These are phyloP conservation scores for Candida golubevii DNA, from an alignment of 805 yeast species.

Conservation along the genomic window DNA sequence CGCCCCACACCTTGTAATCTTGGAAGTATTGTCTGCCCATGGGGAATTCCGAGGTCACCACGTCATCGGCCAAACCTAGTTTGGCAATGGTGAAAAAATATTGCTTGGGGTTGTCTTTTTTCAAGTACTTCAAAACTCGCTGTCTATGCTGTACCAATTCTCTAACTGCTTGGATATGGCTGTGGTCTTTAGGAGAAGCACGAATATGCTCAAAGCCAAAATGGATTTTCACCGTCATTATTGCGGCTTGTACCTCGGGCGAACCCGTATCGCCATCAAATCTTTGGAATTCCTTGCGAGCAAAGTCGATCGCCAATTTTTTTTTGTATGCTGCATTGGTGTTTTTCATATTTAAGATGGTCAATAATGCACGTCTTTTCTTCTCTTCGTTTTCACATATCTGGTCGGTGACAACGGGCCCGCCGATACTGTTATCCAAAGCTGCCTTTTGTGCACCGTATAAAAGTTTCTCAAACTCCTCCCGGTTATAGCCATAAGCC, in stretches of 20 bases:
- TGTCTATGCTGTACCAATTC: slow-evolving; percentile 89
- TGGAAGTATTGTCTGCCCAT: slow-evolving; percentile 76
- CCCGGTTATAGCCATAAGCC: slow-evolving; percentile 52
- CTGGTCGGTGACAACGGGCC: slow-evolving; percentile 27
- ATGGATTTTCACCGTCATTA: slow-evolving; percentile 75
- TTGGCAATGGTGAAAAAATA: slow-evolving; percentile 85
- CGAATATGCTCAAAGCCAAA: slow-evolving; percentile 68
- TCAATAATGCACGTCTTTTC: slow-evolving; percentile 63
- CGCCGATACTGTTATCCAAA: slow-evolving; percentile 33
- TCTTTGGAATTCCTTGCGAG: slow-evolving; percentile 76
- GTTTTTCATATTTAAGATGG: slow-evolving; percentile 73
- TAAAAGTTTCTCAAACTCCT: slow-evolving; percentile 69
- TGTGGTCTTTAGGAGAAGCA: slow-evolving; percentile 66
- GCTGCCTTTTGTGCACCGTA: slow-evolving; percentile 72
- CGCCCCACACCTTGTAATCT: slow-evolving; percentile 75
- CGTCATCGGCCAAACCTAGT: slow-evolving; percentile 80
- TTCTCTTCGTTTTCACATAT: slow-evolving; percentile 38
- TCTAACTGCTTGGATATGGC: slow-evolving; percentile 66
- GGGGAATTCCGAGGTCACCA: slow-evolving; percentile 73
- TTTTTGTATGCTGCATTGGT: slow-evolving; percentile 55
- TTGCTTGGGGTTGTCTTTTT: slow-evolving; percentile 71
- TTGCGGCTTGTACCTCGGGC: slow-evolving; percentile 94
- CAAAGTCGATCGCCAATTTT: slow-evolving; percentile 57
- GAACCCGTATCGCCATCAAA: slow-evolving; percentile 91
- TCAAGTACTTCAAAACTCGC: slow-evolving; percentile 73